Evolutionary conservation across 2,329 filamentous ascomycete species (phyloP).

Genomic region (Lasiodiplodia gonubiensis): DNA sequence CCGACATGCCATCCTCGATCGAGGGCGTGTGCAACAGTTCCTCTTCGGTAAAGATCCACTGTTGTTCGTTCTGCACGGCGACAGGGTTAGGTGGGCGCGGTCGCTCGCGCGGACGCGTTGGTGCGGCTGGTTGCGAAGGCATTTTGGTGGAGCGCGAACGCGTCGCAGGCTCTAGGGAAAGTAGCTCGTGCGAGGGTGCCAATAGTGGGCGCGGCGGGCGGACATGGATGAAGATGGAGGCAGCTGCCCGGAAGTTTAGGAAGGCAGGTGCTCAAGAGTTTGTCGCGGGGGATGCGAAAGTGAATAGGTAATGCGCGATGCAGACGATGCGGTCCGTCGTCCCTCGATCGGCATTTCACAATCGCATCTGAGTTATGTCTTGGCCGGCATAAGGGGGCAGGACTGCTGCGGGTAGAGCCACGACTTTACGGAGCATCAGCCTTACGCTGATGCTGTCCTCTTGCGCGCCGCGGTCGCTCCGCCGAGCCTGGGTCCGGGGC

Average conservation of each 20-base stretch:
- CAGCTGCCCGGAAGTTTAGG: not conserved
- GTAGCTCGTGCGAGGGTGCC: slow-evolving; percentile 12
- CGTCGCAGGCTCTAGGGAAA: slow-evolving; percentile 17
- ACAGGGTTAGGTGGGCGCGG: slow-evolving; percentile 50
- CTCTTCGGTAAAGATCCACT: slow-evolving; percentile 89
- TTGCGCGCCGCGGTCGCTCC: slow-evolving; percentile 5
- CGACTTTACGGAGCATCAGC: slow-evolving; percentile 1
- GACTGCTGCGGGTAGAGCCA: not conserved
- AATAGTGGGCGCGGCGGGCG: not conserved
- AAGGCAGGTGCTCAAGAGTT: not conserved
- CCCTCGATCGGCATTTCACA: too few relatives aligned
- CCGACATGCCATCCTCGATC: slow-evolving; percentile 78
- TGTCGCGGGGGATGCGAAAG: slow-evolving; percentile 15
- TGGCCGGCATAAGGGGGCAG: not conserved
- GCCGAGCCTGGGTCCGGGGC: slow-evolving; percentile 2
- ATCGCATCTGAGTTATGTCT: not conserved
- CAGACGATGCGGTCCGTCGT: not conserved
- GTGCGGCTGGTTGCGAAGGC: slow-evolving; percentile 16
- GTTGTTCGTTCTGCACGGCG: slow-evolving; percentile 63
- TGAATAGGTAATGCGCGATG: slow-evolving; percentile 16
- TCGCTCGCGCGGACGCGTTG: slow-evolving; percentile 30
- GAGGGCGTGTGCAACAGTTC: slow-evolving; percentile 85
- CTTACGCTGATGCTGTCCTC: not conserved
- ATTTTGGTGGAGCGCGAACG: slow-evolving; percentile 19
- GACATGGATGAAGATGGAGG: slow-evolving; percentile 23